Evolutionary conservation across 2,329 filamentous ascomycete species (phyloP).

Genomic region (Stachybotrys elegans): DNA sequence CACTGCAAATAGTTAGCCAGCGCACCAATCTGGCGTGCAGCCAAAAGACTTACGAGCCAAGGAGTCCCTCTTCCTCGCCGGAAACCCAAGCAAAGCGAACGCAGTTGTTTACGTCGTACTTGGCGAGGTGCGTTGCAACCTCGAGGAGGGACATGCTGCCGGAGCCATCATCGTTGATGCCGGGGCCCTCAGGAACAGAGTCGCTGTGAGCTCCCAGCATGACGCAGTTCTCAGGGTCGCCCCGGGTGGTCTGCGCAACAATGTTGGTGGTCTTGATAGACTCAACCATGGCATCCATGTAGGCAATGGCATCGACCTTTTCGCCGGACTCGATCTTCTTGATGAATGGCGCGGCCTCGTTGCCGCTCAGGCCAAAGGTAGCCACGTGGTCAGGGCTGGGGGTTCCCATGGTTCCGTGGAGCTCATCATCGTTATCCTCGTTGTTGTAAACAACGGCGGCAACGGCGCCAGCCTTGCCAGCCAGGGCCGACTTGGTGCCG

Average conservation of each 20-base stretch:
- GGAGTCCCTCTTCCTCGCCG: constrained; percentile 60
- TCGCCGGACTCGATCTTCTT: constrained; percentile 47
- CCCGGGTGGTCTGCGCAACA: constrained; percentile 54
- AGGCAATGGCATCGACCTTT: constrained; percentile 48
- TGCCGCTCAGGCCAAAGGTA: constrained; percentile 60
- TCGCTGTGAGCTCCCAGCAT: constrained; percentile 63
- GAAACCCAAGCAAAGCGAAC: constrained; percentile 66
- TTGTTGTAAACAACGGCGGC: constrained; percentile 75
- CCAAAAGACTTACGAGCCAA: too few relatives aligned
- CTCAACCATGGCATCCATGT: constrained; percentile 53
- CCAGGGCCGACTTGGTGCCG: constrained; percentile 62
- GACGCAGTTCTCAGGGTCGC: constrained; percentile 59
- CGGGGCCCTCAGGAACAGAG: constrained; percentile 57
- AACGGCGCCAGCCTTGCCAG: constrained; percentile 63
- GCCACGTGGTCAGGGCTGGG: constrained; percentile 57
- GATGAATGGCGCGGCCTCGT: constrained; percentile 53
- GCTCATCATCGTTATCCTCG: constrained; percentile 45
- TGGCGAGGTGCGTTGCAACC: constrained; percentile 53
- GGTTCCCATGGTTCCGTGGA: constrained; percentile 65
- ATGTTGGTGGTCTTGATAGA: constrained; percentile 54
- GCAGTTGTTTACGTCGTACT: constrained; percentile 57
- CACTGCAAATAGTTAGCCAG: too few relatives aligned
- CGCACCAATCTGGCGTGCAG: too few relatives aligned
- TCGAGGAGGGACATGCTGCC: constrained; percentile 60
- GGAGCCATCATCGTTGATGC: constrained; percentile 75